A percentile compares a stretch with the other conserved stretches of the same genome.
Conservation (phyloP, 495 filamentous ascomycete genomes). For the Schizothecium vesticola region DNA sequence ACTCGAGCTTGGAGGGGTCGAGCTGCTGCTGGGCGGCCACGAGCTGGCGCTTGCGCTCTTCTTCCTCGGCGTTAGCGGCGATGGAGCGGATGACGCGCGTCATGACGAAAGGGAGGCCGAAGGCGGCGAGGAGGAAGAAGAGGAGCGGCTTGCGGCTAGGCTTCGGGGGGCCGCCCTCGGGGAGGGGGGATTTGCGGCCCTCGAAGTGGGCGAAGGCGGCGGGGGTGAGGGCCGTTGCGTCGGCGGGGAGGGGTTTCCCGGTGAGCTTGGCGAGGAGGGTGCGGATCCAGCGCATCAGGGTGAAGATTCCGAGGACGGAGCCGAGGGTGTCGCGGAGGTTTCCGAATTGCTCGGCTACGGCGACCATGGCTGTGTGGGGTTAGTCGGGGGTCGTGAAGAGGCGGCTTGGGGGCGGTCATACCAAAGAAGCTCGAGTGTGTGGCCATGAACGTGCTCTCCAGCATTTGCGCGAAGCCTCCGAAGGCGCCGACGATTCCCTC, state of each 20-base stretch:
- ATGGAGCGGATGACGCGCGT: constrained; percentile 83
- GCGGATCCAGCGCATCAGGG: constrained; percentile 86
- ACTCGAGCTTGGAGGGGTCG: constrained; percentile 86
- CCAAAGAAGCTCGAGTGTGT: constrained; percentile 98
- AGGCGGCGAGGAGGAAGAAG: constrained; percentile 90
- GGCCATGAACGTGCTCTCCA: constrained; percentile 99
- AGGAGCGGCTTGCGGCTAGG: constrained; percentile 92
- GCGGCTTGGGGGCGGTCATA: constrained; percentile 42
- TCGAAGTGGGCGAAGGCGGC: constrained; percentile 85
- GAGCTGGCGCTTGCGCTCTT: constrained; percentile 58
- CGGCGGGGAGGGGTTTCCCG: constrained; percentile 84
- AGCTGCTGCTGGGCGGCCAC: constrained; percentile 41
- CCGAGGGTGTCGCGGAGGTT: constrained; percentile 92
- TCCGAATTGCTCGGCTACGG: constrained; percentile 94
- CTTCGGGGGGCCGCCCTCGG: constrained; percentile 48
- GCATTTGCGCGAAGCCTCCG: constrained; percentile 97
- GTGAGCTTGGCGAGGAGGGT: constrained; percentile 89
- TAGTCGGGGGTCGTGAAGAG: constrained; percentile 12
- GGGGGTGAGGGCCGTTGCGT: constrained; percentile 79
- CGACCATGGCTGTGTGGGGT: constrained; percentile 78
- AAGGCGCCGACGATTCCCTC: constrained; percentile 98
- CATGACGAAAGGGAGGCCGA: constrained; percentile 94
- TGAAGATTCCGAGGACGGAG: constrained; percentile 92
- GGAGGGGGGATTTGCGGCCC: constrained; percentile 41
- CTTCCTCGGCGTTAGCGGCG: constrained; percentile 75